Conservation (phyloP, 305 asterid genomes). For the Nicotiana rustica region DNA sequence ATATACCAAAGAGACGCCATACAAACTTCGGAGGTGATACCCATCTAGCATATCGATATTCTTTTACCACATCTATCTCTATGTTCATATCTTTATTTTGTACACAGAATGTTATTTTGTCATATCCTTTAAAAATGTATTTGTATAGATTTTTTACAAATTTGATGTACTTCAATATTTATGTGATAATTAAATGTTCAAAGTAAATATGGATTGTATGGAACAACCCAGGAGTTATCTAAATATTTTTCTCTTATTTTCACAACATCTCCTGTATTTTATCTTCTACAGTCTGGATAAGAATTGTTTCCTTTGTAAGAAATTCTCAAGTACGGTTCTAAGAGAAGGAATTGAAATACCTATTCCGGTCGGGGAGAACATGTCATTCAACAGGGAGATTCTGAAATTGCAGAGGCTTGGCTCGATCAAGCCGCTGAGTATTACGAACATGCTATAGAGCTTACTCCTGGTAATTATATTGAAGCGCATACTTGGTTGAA, state of each 20-base stretch:
- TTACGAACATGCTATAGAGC: too few relatives aligned
- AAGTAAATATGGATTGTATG: conserved; percentile 1
- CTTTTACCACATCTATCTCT: not conserved
- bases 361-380: too few relatives aligned
- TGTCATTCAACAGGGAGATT: too few relatives aligned
- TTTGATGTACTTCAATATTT: not conserved
- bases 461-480: too few relatives aligned
- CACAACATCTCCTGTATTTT: not conserved
- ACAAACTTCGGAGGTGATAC: not conserved
- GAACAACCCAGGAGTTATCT: not conserved
- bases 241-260: not conserved
- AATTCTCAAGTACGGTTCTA: too few relatives aligned
- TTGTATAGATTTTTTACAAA: not conserved
- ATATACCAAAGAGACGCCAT: not conserved
- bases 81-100: not conserved
- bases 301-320: too few relatives aligned
- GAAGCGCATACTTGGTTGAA: too few relatives aligned
- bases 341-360: too few relatives aligned
- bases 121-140: not conserved
- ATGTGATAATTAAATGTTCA: not conserved
- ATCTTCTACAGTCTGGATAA: too few relatives aligned
- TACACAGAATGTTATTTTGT: not conserved
- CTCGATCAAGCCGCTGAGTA: too few relatives aligned
- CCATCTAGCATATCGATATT: not conserved
- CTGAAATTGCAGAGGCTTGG: too few relatives aligned